These are phyloP conservation scores for Cryptococcus amylolentus DNA, from an alignment of 1,284 basidiomycete species.

Conservation along the genomic window DNA sequence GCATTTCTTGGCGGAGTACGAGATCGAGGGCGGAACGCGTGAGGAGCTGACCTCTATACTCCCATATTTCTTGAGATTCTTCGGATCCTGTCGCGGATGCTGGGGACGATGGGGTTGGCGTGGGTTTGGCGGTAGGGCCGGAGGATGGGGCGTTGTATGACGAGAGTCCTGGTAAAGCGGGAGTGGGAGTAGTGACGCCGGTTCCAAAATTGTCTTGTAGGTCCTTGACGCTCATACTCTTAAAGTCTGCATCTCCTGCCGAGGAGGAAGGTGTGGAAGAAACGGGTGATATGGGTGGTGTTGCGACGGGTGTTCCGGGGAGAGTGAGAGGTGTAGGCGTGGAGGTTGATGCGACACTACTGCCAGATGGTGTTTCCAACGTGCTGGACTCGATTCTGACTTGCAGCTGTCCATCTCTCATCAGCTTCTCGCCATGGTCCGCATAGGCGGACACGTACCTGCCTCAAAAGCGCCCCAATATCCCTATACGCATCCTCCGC, in stretches of 20 bases:
- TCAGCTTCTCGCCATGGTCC: background rate
- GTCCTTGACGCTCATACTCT: slow-evolving; percentile 8
- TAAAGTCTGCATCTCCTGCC: slow-evolving; percentile 3
- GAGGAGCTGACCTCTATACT: slow-evolving; percentile 32
- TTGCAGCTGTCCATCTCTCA: slow-evolving; percentile 12
- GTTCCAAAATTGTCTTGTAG: slow-evolving; percentile 27
- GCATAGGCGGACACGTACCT: slow-evolving; percentile 7
- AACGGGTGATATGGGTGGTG: slow-evolving; percentile 1
- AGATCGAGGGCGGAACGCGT: slow-evolving; percentile 36
- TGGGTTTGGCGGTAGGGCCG: background rate
- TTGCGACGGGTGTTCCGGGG: background rate
- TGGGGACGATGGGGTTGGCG: slow-evolving; percentile 2
- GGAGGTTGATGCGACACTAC: background rate
- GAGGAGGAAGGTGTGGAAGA: slow-evolving; percentile 2
- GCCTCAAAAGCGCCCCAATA: slow-evolving; percentile 24
- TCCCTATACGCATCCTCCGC: slow-evolving; percentile 21
- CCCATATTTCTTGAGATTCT: slow-evolving; percentile 22
- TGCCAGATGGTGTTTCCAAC: background rate
- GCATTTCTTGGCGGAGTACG: slow-evolving; percentile 26
- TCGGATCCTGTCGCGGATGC: slow-evolving; percentile 3
- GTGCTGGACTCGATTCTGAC: slow-evolving; percentile 8
- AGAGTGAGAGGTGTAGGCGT: background rate
- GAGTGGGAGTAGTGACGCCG: slow-evolving; percentile 11
- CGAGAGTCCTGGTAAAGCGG: slow-evolving; percentile 8
- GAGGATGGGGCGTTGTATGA: slow-evolving; percentile 16